Evolutionary conservation across 108 stramenopile genomes (phyloP).

Genomic region (Skeletonema marinoi): DNA sequence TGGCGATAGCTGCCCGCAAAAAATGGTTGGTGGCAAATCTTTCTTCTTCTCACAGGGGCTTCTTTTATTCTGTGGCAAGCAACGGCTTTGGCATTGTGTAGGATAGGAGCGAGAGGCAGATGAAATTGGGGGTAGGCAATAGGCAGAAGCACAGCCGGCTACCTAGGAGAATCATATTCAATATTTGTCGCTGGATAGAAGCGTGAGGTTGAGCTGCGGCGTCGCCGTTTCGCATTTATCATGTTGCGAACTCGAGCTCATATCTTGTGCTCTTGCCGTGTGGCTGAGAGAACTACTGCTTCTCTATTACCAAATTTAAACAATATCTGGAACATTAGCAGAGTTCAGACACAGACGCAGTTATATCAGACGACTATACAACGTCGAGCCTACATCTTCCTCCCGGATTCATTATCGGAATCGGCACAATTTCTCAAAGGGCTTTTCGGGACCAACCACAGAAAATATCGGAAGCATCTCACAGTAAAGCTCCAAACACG

Average conservation of each 20-base stretch:
- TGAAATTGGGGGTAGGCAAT: not conserved
- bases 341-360: not conserved
- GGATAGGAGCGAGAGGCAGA: not conserved
- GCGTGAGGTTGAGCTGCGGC: not conserved
- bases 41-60: no score
- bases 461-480: slow-evolving; percentile 17
- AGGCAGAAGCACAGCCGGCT: not conserved
- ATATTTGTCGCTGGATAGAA: no score
- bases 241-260: slow-evolving; percentile 1
- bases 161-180: not conserved
- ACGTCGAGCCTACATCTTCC: slow-evolving; percentile 43
- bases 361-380: not conserved
- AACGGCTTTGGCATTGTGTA: not conserved
- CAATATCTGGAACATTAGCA: not conserved
- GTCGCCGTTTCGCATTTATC: not conserved
- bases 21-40: no score
- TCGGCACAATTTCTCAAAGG: slow-evolving; percentile 28
- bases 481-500: slow-evolving; percentile 37
- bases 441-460: not conserved
- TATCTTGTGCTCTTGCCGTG: not conserved
- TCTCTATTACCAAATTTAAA: not conserved
- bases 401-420: slow-evolving; percentile 37
- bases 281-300: not conserved
- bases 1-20: no score
- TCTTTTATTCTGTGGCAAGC: no score